Conservation (phyloP, 768 basidiomycete genomes). For the Candolleomyces aberdarensis region DNA sequence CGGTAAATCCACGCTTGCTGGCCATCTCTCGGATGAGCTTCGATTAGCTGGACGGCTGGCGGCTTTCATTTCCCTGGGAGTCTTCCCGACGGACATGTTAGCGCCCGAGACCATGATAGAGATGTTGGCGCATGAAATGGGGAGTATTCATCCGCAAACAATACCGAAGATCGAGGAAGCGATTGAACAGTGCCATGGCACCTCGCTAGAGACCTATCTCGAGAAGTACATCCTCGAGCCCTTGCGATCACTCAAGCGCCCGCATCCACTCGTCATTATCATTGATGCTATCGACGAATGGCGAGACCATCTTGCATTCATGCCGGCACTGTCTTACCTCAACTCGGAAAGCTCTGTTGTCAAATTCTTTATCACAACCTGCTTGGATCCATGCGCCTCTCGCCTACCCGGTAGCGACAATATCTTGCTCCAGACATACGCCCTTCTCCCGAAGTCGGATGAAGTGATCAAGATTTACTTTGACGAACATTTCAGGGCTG, state of each 20-base stretch:
- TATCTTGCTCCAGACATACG: not conserved
- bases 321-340: conserved; percentile 1
- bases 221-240: not conserved
- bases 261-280: conserved; percentile 3
- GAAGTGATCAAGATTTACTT: not conserved
- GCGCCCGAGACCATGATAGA: conserved; percentile 3
- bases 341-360: not conserved
- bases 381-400: not conserved
- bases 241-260: not conserved
- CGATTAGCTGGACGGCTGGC: conserved; percentile 2
- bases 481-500: not conserved
- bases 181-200: too few species aligned
- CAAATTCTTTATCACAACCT: conserved; percentile 9
- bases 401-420: not conserved
- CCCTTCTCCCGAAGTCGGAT: not conserved
- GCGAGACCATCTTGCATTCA: not conserved
- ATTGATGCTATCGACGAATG: conserved; percentile 1
- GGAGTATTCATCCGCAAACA: too few species aligned
- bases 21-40: not conserved
- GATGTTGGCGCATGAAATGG: not conserved
- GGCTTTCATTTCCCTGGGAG: not conserved
- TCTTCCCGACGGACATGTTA: not conserved
- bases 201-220: not conserved
- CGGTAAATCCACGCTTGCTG: conserved; percentile 8
- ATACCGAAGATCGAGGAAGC: too few species aligned